A percentile compares a stretch with the other conserved stretches of the same genome.
phyloP scores from a whole-genome alignment of 139 green algal species.

The Diplosphaera chodatii region DNA sequence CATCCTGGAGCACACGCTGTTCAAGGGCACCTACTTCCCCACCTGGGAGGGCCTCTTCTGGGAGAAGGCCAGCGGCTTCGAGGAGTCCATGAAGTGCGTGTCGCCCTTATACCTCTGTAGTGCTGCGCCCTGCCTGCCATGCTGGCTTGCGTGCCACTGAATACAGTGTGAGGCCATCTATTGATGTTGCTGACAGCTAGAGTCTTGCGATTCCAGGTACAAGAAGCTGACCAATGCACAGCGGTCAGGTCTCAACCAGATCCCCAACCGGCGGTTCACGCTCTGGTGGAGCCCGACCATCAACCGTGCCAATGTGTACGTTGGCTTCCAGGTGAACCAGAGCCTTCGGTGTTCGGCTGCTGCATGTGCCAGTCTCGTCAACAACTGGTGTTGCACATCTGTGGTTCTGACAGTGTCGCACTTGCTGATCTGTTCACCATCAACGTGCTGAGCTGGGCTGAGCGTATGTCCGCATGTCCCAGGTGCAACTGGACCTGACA shows the following conservation, averaged over 20 bases:
- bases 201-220: slow-evolving; percentile 50
- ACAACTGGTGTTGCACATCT: no score
- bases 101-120: not conserved
- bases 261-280: slow-evolving; percentile 98
- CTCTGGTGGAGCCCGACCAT: slow-evolving; percentile 99
- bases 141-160: no score
- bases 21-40: slow-evolving; percentile 99
- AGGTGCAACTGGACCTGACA: slow-evolving; percentile 94
- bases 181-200: slow-evolving; percentile 1
- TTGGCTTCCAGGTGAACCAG: slow-evolving; percentile 88
- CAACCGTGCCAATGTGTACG: slow-evolving; percentile 99
- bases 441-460: no score
- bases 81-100: slow-evolving; percentile 89
- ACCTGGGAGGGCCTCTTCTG: slow-evolving; percentile 99
- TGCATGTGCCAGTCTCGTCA: no score
- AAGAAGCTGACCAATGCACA: slow-evolving; percentile 99
- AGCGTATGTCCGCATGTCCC: not conserved
- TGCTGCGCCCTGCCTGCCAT: not conserved
- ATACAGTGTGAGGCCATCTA: no score
- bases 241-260: slow-evolving; percentile 96
- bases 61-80: slow-evolving; percentile 89
- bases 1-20: slow-evolving; percentile 99
- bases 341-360: no score
- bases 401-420: no score
- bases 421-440: no score